Base-by-base conservation (phyloP, 2,329 filamentous ascomycete genomes). In the Pseudogymnoascus sp. region DNA sequence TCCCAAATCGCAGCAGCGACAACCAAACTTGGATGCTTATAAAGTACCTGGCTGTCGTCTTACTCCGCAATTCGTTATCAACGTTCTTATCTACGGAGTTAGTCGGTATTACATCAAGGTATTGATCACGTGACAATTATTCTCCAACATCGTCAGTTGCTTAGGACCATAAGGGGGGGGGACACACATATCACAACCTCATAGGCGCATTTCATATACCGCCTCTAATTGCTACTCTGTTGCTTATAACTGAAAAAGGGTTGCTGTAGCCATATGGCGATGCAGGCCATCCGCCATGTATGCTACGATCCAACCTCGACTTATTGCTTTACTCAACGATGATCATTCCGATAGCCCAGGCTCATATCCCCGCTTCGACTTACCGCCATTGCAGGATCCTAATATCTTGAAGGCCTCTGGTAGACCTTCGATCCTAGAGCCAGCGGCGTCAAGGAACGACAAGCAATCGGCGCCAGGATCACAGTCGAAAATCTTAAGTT, bases 251-350 rank as follows among this genome's bases (percentile, higher is more conserved):
- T 30, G 28, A 33, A 33, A 52, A 52, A 52, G 26, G 45, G 45
- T 23, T 33, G n/a, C 45, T 30, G 23, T 52, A 52, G 23, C 45
- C 45, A 52, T 52, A 30, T 33, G 45, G 45, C 45, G 13, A 52
- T 52, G 45, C 45, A 52, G 45, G 45, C 15, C 45, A 52, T 52
- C 45, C 45, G 63, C 59, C 58, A 70, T 70, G 68, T 66, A 68
- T 62, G 64, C 64, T 41, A 85, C 82, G 69, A 85, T 85, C 73
- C 83, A 86, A 77, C 83, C 83, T 69, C 81, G 82, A 69, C 76
- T 86, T 65, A 86, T 85, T 69, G 82, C 85, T 70, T 73, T 85
- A 65, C 75, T 85, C 67, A 85, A 85, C 71, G 79, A 82, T 67
- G 63, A 62, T 45, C 35, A 59, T 13, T 37, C 76, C 7, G 58